These are phyloP conservation scores for Sclerotinia nivalis DNA, from an alignment of 2,329 filamentous ascomycete species.

Conservation along the genomic window DNA sequence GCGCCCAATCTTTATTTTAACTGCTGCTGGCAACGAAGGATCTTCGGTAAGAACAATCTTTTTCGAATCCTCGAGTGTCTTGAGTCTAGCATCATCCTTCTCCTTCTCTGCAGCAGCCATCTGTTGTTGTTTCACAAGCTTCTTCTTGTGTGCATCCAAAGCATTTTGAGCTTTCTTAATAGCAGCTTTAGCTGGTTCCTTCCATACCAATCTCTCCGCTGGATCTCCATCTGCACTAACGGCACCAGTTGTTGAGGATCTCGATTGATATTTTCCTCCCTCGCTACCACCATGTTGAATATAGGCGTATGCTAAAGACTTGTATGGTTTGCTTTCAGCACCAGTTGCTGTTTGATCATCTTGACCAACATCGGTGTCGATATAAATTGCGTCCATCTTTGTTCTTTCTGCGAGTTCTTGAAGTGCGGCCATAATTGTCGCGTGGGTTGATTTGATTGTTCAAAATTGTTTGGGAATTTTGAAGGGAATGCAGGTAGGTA, in stretches of 20 bases:
- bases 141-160: conserved; percentile 78
- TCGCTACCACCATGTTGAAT: conserved; percentile 62
- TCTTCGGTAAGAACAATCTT: conserved; percentile 73
- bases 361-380: conserved; percentile 77
- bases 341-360: conserved; percentile 69
- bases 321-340: conserved; percentile 74
- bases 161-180: conserved; percentile 81
- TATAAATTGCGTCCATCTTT: conserved; percentile 60
- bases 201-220: conserved; percentile 68
- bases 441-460: not conserved
- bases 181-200: conserved; percentile 78
- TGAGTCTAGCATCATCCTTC: conserved; percentile 68
- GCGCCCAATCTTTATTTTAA: conserved; percentile 74
- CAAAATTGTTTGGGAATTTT: conserved; percentile 8
- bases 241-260: conserved; percentile 64
- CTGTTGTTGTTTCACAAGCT: conserved; percentile 76
- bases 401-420: conserved; percentile 54
- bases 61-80: conserved; percentile 77
- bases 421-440: conserved; percentile 39
- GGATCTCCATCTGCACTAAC: conserved; percentile 64
- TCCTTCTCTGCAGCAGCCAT: conserved; percentile 70
- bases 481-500: not conserved
- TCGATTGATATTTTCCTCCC: conserved; percentile 61
- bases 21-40: conserved; percentile 67
- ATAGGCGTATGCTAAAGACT: conserved; percentile 76